Conservation (phyloP, 192 early-diverging fungal genomes). For the Geranomyces michiganensis region DNA sequence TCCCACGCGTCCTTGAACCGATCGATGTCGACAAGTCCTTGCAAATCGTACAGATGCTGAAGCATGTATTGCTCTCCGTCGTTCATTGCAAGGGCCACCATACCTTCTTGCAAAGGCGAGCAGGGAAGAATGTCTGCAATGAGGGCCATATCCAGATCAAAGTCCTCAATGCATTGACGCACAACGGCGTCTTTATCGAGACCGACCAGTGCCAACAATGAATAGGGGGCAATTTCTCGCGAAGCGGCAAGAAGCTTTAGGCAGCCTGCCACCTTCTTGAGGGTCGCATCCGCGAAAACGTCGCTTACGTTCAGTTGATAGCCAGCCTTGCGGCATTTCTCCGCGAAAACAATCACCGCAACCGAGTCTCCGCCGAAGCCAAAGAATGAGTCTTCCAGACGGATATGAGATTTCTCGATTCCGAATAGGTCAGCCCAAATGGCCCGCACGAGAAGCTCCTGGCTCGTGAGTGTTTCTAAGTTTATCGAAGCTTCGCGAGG, state of each 20-base stretch:
- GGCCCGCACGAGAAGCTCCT: constrained; percentile 10
- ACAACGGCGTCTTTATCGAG: no score
- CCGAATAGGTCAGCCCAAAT: constrained; percentile 12
- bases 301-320: no score
- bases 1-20: constrained; percentile 19
- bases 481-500: background rate
- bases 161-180: no score
- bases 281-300: no score
- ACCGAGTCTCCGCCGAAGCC: constrained; percentile 49
- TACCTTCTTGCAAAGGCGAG: constrained; percentile 26
- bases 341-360: no score
- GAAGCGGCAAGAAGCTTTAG: no score
- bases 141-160: no score
- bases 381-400: constrained; percentile 38
- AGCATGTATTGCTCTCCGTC: background rate
- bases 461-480: background rate
- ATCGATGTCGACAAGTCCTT: background rate
- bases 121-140: constrained; percentile 37
- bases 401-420: background rate
- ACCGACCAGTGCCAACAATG: no score
- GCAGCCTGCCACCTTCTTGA: no score
- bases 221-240: no score
- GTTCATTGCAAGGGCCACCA: background rate
- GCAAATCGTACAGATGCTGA: background rate
- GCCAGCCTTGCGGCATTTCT: no score